These are phyloP conservation scores for Geosiphon pyriformis DNA, from an alignment of 192 early-diverging fungal genomes.

Conservation along the genomic window DNA sequence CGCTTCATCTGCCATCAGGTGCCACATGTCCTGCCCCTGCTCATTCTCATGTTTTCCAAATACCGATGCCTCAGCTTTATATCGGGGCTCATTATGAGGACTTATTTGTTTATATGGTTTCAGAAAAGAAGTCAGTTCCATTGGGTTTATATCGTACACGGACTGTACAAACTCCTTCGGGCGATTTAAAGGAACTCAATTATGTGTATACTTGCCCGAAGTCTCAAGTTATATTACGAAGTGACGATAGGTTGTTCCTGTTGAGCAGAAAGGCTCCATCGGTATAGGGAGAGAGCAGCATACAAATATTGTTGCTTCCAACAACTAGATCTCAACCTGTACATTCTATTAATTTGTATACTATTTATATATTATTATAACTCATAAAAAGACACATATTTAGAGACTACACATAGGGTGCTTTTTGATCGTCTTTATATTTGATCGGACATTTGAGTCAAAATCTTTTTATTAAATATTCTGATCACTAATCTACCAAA, in stretches of 20 bases:
- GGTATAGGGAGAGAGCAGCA: too few species aligned
- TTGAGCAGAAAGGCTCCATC: constrained; percentile 19
- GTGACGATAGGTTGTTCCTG: constrained; percentile 17
- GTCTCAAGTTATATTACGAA: constrained; percentile 6
- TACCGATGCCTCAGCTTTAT: constrained; percentile 3
- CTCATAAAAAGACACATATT: too few species aligned
- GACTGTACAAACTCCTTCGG: background rate
- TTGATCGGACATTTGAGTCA: too few species aligned
- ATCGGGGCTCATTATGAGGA: constrained; percentile 14
- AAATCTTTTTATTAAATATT: too few species aligned
- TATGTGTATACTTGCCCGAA: constrained; percentile 23
- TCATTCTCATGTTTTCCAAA: constrained; percentile 17
- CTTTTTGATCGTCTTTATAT: too few species aligned
- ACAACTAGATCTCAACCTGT: too few species aligned
- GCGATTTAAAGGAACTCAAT: constrained; percentile 6
- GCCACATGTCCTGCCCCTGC: constrained; percentile 16
- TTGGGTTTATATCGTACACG: constrained; percentile 17
- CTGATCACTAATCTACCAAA: too few species aligned
- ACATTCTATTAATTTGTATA: too few species aligned
- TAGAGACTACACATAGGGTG: too few species aligned
- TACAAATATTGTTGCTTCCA: too few species aligned
- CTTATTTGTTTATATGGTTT: constrained; percentile 2
- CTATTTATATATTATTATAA: too few species aligned
- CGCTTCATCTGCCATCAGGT: constrained; percentile 19
- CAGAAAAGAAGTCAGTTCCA: constrained; percentile 16